Percentiles rank a stretch among this genome's conserved stretches.
These are phyloP conservation scores for Selenicereus undatus DNA, from an alignment of 148 eudicot genomes.

Conservation along the genomic window DNA sequence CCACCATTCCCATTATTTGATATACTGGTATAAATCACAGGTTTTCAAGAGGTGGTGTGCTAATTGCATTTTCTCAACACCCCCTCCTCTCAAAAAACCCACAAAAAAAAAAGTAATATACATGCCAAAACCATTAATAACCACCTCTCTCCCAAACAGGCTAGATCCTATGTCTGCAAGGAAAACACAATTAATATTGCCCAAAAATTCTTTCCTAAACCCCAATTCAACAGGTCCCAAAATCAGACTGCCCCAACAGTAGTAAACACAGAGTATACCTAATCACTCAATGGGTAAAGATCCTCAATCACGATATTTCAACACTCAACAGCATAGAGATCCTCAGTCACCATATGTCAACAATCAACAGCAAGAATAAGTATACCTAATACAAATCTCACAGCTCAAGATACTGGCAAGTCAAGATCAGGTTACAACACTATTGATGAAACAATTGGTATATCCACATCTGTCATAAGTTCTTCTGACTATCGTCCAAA, in stretches of 20 bases:
- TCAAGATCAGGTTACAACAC: background rate
- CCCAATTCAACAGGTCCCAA: background rate
- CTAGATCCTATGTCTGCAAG: background rate
- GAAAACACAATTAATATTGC: background rate
- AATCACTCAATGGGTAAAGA: background rate
- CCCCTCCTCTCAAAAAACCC: no score
- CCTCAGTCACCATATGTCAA: background rate
- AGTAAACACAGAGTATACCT: background rate
- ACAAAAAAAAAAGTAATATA: no score
- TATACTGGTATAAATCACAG: no score
- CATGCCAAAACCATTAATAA: no score
- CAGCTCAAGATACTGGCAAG: background rate
- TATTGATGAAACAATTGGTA: background rate
- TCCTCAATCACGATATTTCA: background rate
- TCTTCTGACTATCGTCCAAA: background rate
- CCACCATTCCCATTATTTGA: no score
- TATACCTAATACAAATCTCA: background rate
- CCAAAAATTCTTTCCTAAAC: background rate
- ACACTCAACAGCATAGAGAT: background rate
- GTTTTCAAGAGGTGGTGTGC: no score
- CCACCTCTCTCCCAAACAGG: background rate
- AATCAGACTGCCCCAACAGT: background rate
- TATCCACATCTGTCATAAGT: background rate
- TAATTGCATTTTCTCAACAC: no score
- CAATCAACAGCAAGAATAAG: background rate